Conservation (phyloP, 148 eudicot genomes). For the Chenopodium formosanum region DNA sequence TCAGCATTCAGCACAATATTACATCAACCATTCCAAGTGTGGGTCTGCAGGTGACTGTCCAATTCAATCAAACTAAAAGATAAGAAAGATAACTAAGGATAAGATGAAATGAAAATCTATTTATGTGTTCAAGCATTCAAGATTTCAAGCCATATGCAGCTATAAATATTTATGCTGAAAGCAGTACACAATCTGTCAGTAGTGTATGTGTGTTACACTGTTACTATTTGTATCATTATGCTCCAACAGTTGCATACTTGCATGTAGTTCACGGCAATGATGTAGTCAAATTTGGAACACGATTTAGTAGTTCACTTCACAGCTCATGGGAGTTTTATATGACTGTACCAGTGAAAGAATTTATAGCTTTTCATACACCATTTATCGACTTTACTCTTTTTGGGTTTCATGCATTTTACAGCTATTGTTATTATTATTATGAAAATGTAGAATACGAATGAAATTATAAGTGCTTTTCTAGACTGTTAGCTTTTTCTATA, state of each 20-base stretch:
- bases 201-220: background rate
- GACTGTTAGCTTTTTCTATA: constrained; percentile 1
- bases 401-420: background rate
- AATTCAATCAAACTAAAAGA: background rate
- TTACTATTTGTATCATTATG: constrained; percentile 5
- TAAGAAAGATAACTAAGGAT: background rate
- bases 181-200: background rate
- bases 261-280: background rate
- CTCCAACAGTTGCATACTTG: background rate
- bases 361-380: background rate
- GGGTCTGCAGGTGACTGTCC: constrained; percentile 78
- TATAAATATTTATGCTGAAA: background rate
- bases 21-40: constrained; percentile 81
- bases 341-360: background rate
- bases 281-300: constrained; percentile 2
- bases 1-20: constrained; percentile 79
- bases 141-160: background rate
- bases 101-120: background rate
- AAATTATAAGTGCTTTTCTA: constrained; percentile 1
- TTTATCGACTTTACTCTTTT: background rate
- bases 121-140: background rate
- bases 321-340: background rate
- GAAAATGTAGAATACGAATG: background rate
- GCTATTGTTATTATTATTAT: background rate
- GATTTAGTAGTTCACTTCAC: background rate